These are phyloP conservation scores for Corymbia maculata DNA, from an alignment of 345 rosid genomes.

Conservation along the genomic window DNA sequence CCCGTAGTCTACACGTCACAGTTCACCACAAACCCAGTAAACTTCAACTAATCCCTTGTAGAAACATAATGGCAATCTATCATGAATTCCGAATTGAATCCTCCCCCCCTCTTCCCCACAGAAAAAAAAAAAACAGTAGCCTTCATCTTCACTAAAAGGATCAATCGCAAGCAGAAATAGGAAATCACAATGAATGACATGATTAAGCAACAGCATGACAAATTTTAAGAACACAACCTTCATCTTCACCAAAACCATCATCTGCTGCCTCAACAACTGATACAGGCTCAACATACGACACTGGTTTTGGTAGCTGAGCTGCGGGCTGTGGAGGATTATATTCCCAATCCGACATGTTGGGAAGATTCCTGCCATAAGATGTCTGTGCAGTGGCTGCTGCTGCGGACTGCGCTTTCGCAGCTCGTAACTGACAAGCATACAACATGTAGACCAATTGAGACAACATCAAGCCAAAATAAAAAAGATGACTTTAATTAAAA, in stretches of 20 bases:
- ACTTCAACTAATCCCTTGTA: background rate
- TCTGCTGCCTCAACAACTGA: conserved; percentile 37
- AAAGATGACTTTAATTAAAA: background rate
- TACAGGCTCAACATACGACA: conserved; percentile 35
- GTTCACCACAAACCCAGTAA: background rate
- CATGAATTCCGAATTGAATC: background rate
- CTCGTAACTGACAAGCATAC: conserved; percentile 41
- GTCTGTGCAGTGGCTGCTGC: conserved; percentile 47
- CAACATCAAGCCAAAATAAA: background rate
- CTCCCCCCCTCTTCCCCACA: background rate
- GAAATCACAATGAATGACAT: background rate
- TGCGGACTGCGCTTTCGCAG: conserved; percentile 39
- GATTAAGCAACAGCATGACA: background rate
- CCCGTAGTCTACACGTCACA: background rate
- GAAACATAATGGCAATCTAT: background rate
- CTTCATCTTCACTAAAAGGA: background rate
- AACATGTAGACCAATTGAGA: conserved; percentile 1
- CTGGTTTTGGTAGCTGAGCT: conserved; percentile 44
- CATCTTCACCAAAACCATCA: conserved; percentile 29
- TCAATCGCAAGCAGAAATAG: background rate
- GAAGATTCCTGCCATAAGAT: conserved; percentile 27
- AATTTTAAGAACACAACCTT: conserved; percentile 33
- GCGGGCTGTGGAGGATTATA: conserved; percentile 21
- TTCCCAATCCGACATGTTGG: conserved; percentile 58
- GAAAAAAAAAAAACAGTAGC: background rate